Base-by-base conservation (phyloP, 176 grass and related monocot species). In the Carex scoparia region DNA sequence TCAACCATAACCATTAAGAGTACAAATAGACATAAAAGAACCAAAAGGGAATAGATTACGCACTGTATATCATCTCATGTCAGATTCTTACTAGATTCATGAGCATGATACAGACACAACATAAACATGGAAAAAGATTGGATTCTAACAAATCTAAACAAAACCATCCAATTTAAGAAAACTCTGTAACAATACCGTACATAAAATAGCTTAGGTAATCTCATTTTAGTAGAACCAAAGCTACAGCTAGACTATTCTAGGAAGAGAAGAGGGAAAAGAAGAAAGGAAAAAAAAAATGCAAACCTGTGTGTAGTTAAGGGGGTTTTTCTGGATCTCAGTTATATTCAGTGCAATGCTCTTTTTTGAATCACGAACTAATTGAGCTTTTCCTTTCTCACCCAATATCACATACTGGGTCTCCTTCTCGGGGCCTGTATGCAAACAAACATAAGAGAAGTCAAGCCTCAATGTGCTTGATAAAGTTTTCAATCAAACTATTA, bases 381-480 rank as follows among this genome's bases (percentile, higher is more conserved):
- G 93, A 89, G 93, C 95, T 84, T 94, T 98, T 9, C 95, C 95
- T 37, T 98, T 98, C 85, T 98, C 95, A 86, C 95, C 95, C 84
- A 98, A 81, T 86, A 98, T 66, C 56, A 98, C 89, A 86, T 85
- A 98, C 84, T 94, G 94, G 10, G 84, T 93, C 84, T 93, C 91
- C 81, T 98, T 94, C 66, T 98, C 95, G 48, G 91, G 88, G 86
- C 93, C 95, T 97, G 87, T 86, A 61, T 59, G 64, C 27, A 77
- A 59, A 3, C 30, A 67, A 66, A 61, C 5, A 67, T 53, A 67
- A 62, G 35, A 79, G 87, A 79, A 44, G 30, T 84, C 16, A 28
- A 27, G 44, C 6, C 60, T 84, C 58, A 58, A 58, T 79, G 74
- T 57, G 13, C 51, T 78, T 51, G 49, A 35, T 33, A 18, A 56